These are phyloP conservation scores for Xylaria venustula DNA, from an alignment of 495 filamentous ascomycete genomes.

Conservation along the genomic window DNA sequence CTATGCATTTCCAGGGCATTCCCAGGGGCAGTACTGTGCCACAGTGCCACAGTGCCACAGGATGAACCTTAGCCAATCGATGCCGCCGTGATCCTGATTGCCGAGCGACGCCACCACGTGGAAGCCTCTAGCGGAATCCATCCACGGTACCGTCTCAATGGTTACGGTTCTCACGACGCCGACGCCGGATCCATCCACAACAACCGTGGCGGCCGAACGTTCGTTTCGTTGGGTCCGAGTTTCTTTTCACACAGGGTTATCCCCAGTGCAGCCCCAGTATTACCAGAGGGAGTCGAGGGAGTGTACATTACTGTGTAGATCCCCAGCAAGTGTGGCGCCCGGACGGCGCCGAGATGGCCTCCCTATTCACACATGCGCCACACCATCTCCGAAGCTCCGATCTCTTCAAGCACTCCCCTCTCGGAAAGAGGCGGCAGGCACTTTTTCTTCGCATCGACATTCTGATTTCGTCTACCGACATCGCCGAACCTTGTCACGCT, in stretches of 20 bases:
- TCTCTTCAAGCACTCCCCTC: not conserved
- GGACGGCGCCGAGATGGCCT: not conserved
- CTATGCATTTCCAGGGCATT: too few relatives aligned
- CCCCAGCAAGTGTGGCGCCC: not conserved
- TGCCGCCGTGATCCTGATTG: not conserved
- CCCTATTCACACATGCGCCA: not conserved
- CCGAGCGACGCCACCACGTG: conserved; percentile 14
- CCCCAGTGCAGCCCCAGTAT: not conserved
- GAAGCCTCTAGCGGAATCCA: not conserved
- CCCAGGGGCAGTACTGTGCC: not conserved
- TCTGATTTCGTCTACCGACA: not conserved
- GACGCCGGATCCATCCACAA: not conserved
- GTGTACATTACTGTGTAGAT: not conserved
- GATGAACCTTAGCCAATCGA: not conserved
- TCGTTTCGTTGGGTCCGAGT: not conserved
- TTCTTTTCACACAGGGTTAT: too few relatives aligned
- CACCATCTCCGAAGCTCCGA: not conserved
- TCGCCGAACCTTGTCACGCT: not conserved
- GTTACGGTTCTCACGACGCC: not conserved
- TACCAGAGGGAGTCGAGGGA: not conserved
- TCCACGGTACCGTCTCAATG: not conserved
- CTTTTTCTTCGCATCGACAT: not conserved
- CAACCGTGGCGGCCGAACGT: not conserved
- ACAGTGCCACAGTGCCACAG: not conserved
- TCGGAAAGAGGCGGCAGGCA: not conserved